Evolutionary conservation across 495 filamentous ascomycete species (phyloP).

Genomic region (Podospora conica): DNA sequence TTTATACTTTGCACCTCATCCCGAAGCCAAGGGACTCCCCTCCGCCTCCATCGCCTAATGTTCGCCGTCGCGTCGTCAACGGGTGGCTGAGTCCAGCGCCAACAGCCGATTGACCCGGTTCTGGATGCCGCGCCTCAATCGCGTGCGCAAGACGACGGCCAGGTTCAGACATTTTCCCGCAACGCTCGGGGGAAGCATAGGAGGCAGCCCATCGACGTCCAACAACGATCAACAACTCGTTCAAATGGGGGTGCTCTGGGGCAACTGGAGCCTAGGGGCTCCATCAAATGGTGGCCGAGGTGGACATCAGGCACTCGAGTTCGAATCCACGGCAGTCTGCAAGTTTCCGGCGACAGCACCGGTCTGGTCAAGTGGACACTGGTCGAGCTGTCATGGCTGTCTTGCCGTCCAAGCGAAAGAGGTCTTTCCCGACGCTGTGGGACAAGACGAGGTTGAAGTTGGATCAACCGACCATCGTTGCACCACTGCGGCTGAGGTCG

Average conservation of each 20-base stretch:
- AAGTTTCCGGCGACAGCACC: background rate
- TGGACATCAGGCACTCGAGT: background rate
- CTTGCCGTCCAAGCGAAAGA: background rate
- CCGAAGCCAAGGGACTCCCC: background rate
- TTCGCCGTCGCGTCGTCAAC: slow-evolving; percentile 6
- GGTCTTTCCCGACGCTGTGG: background rate
- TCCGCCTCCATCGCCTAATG: background rate
- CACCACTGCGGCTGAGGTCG: background rate
- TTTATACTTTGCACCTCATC: background rate
- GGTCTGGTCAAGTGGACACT: background rate
- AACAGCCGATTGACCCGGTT: background rate
- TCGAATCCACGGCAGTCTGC: background rate
- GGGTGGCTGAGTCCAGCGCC: slow-evolving; percentile 12
- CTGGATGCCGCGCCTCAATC: background rate
- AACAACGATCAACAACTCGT: background rate
- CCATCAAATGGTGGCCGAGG: background rate
- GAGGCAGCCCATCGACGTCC: background rate
- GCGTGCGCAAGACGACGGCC: background rate
- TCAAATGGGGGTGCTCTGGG: background rate
- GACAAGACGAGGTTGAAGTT: background rate
- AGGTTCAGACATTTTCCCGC: background rate
- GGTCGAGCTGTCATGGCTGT: background rate
- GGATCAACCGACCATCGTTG: background rate
- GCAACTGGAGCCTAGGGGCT: background rate
- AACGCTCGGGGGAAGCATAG: background rate